Base-by-base conservation (phyloP, 2,329 filamentous ascomycete species). In the Aspergillus eucalypticola region DNA sequence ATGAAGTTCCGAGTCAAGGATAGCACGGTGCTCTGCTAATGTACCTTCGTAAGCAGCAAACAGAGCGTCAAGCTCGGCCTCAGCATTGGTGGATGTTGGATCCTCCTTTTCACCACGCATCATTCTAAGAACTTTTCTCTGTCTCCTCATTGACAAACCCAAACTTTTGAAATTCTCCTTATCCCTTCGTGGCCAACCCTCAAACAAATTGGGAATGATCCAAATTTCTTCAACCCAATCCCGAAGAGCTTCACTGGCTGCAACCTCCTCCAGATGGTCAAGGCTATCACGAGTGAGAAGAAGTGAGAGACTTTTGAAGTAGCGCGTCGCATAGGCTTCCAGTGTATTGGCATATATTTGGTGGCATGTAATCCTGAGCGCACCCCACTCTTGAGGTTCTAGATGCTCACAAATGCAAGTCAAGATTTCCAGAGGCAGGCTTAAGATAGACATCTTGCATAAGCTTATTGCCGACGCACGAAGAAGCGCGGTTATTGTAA, bases 231-330 rank as follows among this genome's bases (percentile, higher is more conserved):
- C 35, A 10, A 53, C 50, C 13, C 15, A 21, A 11, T 6, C 1
- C n/a, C 50, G 32, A 21, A 53, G 39, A n/a, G 23, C 2, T 3
- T 41, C 50, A 39, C 39, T 32, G 19, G 50, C 10, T 32, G 50
- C 50, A 21, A 53, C 17, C 13, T 35, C 29, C n/a, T 27, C 5
- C 1, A 53, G 50, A 10, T 38, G 32, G 15, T 8, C 17, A 8
- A 53, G 50, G 10, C 50, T 25, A 13, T 53, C 50, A 11, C 15
- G n/a, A 11, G 50, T 53, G 4, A 53, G 23, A 15, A 53, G 35
- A 13, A 53, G 21, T 17, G 32, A 25, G 32, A 53, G 38, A 35
- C 7, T 35, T 19, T 41, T 39, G 35, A 53, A 35, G 25, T 8
- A 21, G 11, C 50, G 17, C 11, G 15, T 23, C 15, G 38, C 32